These are phyloP conservation scores for Pythium sukuiense DNA, from an alignment of 352 stramenopile genomes.

Conservation along the genomic window DNA sequence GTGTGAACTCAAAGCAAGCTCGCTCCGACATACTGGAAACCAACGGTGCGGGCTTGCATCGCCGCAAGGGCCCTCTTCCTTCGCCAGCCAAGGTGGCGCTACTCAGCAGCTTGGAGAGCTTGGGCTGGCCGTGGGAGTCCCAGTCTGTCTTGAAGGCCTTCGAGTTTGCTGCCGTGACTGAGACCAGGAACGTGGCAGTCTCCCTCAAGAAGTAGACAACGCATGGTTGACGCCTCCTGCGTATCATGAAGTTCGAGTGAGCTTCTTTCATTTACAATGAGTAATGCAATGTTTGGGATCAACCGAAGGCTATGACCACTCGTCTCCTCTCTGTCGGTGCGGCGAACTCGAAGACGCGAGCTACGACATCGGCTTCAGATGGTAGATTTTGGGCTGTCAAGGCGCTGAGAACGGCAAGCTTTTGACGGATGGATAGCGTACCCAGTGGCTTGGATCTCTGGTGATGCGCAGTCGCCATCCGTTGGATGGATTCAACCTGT, in stretches of 20 bases:
- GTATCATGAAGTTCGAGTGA: neutral
- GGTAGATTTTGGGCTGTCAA: neutral
- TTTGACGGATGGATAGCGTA: neutral
- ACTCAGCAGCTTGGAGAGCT: conserved; percentile 1
- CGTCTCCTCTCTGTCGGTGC: neutral
- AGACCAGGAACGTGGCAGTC: neutral
- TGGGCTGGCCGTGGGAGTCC: neutral
- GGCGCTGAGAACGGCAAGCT: neutral
- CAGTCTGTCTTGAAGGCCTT: neutral
- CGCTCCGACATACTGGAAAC: neutral
- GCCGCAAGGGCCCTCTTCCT: neutral
- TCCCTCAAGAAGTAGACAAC: neutral
- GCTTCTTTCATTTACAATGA: neutral
- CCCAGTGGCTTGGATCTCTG: neutral
- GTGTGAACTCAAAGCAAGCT: neutral
- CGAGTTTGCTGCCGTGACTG: neutral
- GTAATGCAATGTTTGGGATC: neutral
- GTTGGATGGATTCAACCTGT: neutral
- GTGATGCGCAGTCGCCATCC: neutral
- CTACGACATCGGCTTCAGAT: neutral
- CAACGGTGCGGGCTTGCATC: neutral
- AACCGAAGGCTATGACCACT: neutral
- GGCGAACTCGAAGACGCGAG: neutral
- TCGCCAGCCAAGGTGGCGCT: neutral
- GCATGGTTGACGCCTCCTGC: neutral